Evolutionary conservation across 1,139 yeast genomes (phyloP), one percentile per base, ranked within the genome.

Genomic region (Petasospora rhodanensis): DNA sequence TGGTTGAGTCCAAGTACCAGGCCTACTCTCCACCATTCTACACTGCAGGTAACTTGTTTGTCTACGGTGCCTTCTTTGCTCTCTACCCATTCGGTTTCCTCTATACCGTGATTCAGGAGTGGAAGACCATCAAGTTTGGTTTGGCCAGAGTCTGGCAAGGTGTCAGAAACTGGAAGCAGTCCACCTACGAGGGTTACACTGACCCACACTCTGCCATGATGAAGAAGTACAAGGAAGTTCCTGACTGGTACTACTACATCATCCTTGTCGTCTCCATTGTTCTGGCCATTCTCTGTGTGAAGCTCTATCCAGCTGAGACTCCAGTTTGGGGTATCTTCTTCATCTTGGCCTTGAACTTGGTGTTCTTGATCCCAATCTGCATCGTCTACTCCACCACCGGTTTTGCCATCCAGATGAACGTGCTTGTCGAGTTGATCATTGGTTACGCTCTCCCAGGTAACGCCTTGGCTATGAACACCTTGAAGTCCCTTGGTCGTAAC

Each of bases 381-480:
- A 62, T 61, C 28, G 61, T 75, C 18, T 73, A 66, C 46, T 63
- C 80, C 7, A 64, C 71, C 19, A 72, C 78, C 14, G 82, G 79
- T 20, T 58, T 62, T 41, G 52, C 62, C 12, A 59, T 76, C 37
- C 75, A 76, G 19, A 61, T 76, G 42, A 75, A 76, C 42, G 76
- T 77, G 6, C 55, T 78, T 42, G 75, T 73, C 20, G 82, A 77
- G 50, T 60, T 78, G 43, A 67, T 78, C 39, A 62, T 73, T 32
- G 84, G 84, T n/a, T 75, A 75, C 45, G 77, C 79, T 3, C 46
- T 77, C 22, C 83, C 83, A 18, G 81, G 81, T 28, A 74, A 76
- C 35, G 79, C 78, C 22, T 57, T 67, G 27, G 83, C 83, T 2
- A 57, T 76, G 44, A 75, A 69, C 67, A 66, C 73, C 24, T 58